Conservation (phyloP, 257 asterid genomes). For the Lantana camara region DNA sequence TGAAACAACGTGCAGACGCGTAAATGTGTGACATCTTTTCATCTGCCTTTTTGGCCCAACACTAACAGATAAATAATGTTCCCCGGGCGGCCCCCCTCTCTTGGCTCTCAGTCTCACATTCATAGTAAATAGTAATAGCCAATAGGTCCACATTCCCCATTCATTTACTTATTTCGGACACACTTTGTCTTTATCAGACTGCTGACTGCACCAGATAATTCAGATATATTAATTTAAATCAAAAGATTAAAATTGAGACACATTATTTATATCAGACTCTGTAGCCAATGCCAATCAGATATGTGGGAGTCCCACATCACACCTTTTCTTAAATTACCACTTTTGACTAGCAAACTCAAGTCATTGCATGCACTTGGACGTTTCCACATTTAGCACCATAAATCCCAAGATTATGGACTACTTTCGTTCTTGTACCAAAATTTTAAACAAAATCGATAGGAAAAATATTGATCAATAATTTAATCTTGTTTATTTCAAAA, state of each 20-base stretch:
- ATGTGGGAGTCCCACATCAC: too few relatives aligned
- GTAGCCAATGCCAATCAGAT: neutral
- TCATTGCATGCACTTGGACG: neutral
- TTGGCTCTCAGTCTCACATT: too few relatives aligned
- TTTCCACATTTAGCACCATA: neutral
- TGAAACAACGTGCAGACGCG: neutral
- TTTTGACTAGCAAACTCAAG: neutral
- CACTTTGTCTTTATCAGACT: neutral
- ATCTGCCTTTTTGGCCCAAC: neutral
- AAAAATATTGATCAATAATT: too few relatives aligned
- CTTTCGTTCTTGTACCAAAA: too few relatives aligned
- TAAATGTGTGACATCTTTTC: neutral
- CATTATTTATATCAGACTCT: constrained; percentile 2
- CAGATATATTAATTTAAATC: too few relatives aligned
- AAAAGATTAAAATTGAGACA: too few relatives aligned
- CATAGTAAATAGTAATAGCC: too few relatives aligned
- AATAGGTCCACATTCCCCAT: constrained; percentile 6
- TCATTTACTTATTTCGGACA: neutral
- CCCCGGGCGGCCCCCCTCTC: too few relatives aligned
- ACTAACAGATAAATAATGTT: too few relatives aligned
- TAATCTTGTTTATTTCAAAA: too few relatives aligned
- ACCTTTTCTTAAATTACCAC: neutral
- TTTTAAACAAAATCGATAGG: too few relatives aligned
- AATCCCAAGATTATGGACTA: neutral
- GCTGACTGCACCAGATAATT: neutral